A percentile compares a stretch with the other conserved stretches of the same genome.
Evolutionary conservation across 2,329 filamentous ascomycete genomes (phyloP).

Genomic region (Penicillium sp.): DNA sequence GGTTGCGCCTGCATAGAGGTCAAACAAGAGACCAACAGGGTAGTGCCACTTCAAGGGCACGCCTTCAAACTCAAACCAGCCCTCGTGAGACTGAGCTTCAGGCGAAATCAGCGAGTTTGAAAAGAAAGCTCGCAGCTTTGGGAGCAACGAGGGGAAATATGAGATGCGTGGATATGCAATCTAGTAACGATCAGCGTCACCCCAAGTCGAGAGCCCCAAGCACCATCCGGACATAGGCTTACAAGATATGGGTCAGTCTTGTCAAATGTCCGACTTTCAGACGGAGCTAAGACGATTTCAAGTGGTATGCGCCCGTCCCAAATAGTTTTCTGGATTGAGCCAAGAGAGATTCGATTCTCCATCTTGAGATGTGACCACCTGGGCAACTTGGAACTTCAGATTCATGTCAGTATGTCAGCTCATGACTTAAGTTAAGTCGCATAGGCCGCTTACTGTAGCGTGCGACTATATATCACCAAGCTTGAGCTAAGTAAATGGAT

Average conservation of each 20-base stretch:
- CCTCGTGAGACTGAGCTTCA: slow-evolving; percentile 51
- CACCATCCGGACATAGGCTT: slow-evolving; percentile 16
- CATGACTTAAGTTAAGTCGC: not conserved
- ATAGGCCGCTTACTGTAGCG: not conserved
- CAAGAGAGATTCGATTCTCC: slow-evolving; percentile 30
- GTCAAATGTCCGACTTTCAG: slow-evolving; percentile 63
- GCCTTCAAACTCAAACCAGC: slow-evolving; percentile 67
- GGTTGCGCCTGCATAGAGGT: slow-evolving; percentile 64
- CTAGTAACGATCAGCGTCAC: slow-evolving; percentile 31
- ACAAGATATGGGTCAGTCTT: slow-evolving; percentile 63
- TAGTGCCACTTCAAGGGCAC: slow-evolving; percentile 74
- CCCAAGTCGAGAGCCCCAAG: not conserved
- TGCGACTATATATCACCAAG: not conserved
- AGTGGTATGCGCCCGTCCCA: slow-evolving; percentile 63
- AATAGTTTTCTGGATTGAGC: slow-evolving; percentile 47
- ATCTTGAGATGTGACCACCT: slow-evolving; percentile 16
- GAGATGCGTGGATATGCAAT: slow-evolving; percentile 66
- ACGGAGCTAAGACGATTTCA: slow-evolving; percentile 59
- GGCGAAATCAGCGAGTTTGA: slow-evolving; percentile 59
- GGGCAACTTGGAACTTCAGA: not conserved
- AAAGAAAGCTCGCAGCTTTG: slow-evolving; percentile 66
- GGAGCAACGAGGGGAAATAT: slow-evolving; percentile 67
- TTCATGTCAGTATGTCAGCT: not conserved
- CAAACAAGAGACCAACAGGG: slow-evolving; percentile 68
- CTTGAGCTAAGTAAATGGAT: not conserved